Evolutionary conservation across 345 rosid species (phyloP).

Genomic region (Boechera divaricarpa): DNA sequence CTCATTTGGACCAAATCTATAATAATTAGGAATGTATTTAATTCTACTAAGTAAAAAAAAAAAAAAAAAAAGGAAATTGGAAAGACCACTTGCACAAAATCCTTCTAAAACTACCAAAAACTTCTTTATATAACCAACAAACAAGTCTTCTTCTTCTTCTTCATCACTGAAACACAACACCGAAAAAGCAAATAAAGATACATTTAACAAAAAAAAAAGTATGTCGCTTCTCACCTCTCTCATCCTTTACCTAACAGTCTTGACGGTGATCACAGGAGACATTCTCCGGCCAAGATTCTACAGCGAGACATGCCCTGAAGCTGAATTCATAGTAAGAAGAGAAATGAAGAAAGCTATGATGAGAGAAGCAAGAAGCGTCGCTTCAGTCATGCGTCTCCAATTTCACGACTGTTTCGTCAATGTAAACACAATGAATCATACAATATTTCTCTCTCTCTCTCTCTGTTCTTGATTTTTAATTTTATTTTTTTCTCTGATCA

Average conservation of each 20-base stretch:
- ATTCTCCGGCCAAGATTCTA: conserved; percentile 70
- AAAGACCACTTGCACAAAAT: conserved; percentile 31
- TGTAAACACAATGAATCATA: conserved; percentile 46
- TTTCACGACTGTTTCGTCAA: conserved; percentile 97
- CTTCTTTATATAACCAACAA: conserved; percentile 18
- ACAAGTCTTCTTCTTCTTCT: conserved; percentile 23
- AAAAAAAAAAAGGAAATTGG: neutral
- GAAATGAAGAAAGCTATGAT: conserved; percentile 63
- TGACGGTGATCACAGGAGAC: conserved; percentile 27
- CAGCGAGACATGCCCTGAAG: conserved; percentile 74
- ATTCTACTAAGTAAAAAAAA: neutral
- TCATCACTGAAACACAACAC: conserved; percentile 7
- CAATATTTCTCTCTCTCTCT: neutral
- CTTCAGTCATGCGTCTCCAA: conserved; percentile 97
- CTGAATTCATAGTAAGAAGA: conserved; percentile 66
- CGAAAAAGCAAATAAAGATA: neutral
- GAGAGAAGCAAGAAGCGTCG: conserved; percentile 77
- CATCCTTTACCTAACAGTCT: conserved; percentile 36
- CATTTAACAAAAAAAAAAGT: neutral
- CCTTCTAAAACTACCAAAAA: conserved; percentile 33
- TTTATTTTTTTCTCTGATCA: neutral
- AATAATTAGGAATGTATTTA: conserved; percentile 12
- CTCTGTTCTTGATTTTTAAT: conserved; percentile 37
- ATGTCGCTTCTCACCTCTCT: conserved; percentile 38
- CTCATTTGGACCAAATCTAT: neutral